Conservation (phyloP, 108 stramenopile genomes). For the Cylindrotheca fusiformis region DNA sequence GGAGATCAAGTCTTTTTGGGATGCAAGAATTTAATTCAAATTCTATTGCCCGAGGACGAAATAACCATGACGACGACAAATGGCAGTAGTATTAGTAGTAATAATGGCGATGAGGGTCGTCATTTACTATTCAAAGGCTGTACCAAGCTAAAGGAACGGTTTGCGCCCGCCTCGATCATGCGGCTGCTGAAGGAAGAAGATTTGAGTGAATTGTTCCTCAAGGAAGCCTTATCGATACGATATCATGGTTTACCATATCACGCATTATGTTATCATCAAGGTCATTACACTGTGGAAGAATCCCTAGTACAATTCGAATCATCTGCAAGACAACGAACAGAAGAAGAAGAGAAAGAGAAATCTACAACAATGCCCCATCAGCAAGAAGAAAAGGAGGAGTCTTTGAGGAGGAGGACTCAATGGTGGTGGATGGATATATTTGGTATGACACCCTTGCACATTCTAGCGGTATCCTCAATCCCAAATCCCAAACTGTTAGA, state of each 20-base stretch:
- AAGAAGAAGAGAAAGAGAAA: no score
- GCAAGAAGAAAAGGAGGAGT: no score
- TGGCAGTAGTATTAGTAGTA: no score
- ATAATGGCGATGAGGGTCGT: no score
- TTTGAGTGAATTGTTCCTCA: background rate
- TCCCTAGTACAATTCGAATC: background rate
- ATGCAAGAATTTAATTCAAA: background rate
- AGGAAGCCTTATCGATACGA: background rate
- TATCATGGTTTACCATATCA: background rate
- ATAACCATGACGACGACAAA: background rate
- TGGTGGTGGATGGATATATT: background rate
- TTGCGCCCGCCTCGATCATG: background rate
- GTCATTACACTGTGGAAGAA: background rate
- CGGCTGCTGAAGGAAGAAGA: no score
- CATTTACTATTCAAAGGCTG: background rate
- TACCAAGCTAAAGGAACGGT: background rate
- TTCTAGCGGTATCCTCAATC: background rate
- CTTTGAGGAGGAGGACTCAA: no score
- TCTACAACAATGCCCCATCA: no score
- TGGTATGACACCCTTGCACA: background rate
- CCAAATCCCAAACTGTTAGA: background rate
- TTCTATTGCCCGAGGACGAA: background rate
- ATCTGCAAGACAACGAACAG: no score
- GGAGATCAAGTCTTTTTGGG: background rate
- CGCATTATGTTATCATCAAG: background rate